Evolutionary conservation across 129 eudicot genomes (phyloP).

Genomic region (Deinandra increscens): DNA sequence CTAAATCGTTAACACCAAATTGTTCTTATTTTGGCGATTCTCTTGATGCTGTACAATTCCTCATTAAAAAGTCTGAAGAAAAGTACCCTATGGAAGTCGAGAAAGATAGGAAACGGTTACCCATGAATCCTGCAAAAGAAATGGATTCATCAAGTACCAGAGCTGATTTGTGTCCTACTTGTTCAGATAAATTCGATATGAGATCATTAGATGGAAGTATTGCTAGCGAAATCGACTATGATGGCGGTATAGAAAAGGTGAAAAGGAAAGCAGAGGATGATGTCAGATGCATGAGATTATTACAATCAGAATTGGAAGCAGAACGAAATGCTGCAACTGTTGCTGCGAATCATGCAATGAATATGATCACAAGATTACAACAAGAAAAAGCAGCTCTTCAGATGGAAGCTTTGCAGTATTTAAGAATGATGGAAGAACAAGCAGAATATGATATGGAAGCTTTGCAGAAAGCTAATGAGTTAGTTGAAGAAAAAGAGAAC

Average conservation of each 20-base stretch:
- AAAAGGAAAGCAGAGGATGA: constrained; percentile 60
- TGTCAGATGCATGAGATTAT: constrained; percentile 37
- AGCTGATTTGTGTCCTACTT: constrained; percentile 29
- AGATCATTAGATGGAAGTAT: constrained; percentile 45
- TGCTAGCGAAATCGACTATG: constrained; percentile 50
- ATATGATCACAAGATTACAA: constrained; percentile 88
- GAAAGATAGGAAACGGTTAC: constrained; percentile 20
- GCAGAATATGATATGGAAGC: constrained; percentile 90
- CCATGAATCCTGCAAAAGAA: constrained; percentile 9
- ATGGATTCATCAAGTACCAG: constrained; percentile 18
- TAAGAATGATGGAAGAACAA: constrained; percentile 97
- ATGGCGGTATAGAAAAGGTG: constrained; percentile 43
- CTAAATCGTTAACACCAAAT: constrained; percentile 31
- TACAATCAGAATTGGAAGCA: constrained; percentile 74
- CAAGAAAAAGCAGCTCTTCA: constrained; percentile 84
- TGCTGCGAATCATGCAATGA: constrained; percentile 89
- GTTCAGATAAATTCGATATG: constrained; percentile 37
- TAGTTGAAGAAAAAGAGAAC: constrained; percentile 72
- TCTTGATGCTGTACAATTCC: constrained; percentile 3
- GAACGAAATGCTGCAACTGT: constrained; percentile 83
- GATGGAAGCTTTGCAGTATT: constrained; percentile 80
- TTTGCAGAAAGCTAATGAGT: constrained; percentile 70
- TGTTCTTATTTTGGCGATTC: constrained; percentile 16
- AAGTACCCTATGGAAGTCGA: constrained; percentile 20
- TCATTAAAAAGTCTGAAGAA: neutral